phyloP scores from a whole-genome alignment of 2,329 filamentous ascomycete species.

The Talaromyces funiculosus region DNA sequence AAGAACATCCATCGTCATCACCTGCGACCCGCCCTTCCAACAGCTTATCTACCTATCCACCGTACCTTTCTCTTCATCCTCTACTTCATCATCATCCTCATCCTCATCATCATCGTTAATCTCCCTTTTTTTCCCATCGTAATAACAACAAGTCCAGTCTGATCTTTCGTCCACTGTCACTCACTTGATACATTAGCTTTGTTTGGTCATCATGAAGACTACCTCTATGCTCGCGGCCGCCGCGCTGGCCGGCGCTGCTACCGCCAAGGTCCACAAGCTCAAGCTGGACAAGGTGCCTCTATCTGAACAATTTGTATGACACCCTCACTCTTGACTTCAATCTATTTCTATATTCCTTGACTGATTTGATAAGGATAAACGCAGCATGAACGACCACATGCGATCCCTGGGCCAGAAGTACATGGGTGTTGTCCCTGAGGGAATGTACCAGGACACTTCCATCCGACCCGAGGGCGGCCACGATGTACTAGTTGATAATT shows the following conservation, averaged over 20 bases:
- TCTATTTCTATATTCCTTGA: not conserved
- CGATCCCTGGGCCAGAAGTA: slow-evolving; percentile 91
- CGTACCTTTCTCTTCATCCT: slow-evolving; percentile 14
- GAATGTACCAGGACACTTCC: slow-evolving; percentile 73
- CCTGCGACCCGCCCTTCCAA: slow-evolving; percentile 22
- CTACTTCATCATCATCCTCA: slow-evolving; percentile 8
- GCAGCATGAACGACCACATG: slow-evolving; percentile 75
- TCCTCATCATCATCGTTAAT: slow-evolving; percentile 18
- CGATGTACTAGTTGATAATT: slow-evolving; percentile 88
- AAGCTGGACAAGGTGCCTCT: slow-evolving; percentile 96
- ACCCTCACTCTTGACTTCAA: slow-evolving; percentile 5
- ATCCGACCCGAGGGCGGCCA: slow-evolving; percentile 63
- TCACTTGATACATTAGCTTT: not conserved
- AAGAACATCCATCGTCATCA: slow-evolving; percentile 18
- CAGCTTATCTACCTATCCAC: not conserved
- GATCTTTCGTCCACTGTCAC: slow-evolving; percentile 16
- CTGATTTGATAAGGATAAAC: slow-evolving; percentile 53
- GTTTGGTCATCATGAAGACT: slow-evolving; percentile 66
- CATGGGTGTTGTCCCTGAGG: slow-evolving; percentile 71
- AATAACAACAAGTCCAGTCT: slow-evolving; percentile 12
- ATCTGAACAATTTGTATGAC: slow-evolving; percentile 80
- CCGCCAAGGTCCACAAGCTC: slow-evolving; percentile 88
- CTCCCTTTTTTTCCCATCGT: slow-evolving; percentile 3
- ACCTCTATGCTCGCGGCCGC: slow-evolving; percentile 71
- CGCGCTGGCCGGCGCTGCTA: slow-evolving; percentile 73